These are phyloP conservation scores for Candida argentea DNA, from an alignment of 805 yeast genomes.

Conservation along the genomic window DNA sequence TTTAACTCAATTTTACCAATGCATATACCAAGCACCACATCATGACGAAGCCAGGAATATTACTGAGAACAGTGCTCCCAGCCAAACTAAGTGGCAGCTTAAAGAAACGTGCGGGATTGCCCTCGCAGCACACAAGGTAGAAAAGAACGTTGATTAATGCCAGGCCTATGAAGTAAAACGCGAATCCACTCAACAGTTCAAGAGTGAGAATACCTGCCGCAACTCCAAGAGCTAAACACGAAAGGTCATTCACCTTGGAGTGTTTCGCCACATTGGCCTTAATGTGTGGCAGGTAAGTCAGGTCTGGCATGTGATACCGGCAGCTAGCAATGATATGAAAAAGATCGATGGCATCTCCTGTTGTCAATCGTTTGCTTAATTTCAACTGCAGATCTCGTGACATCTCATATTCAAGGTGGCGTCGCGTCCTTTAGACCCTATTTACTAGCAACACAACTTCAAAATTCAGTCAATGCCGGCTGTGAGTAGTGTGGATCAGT, in stretches of 20 bases:
- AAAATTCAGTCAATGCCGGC: no score
- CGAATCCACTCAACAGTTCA: slow-evolving; percentile 26
- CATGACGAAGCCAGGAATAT: slow-evolving; percentile 32
- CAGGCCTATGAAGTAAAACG: slow-evolving; percentile 24
- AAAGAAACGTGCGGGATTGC: slow-evolving; percentile 13
- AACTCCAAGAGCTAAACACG: slow-evolving; percentile 27
- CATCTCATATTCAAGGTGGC: no score
- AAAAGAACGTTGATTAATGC: slow-evolving; percentile 21
- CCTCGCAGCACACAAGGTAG: slow-evolving; percentile 22
- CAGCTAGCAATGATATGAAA: no score
- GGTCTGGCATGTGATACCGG: no score
- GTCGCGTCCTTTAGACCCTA: no score
- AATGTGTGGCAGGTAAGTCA: slow-evolving; percentile 20
- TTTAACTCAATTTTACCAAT: slow-evolving; percentile 21
- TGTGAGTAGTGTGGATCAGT: no score
- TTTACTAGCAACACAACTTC: no score
- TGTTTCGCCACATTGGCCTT: slow-evolving; percentile 19
- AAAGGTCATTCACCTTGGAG: slow-evolving; percentile 26
- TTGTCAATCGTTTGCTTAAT: not conserved
- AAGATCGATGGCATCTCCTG: no score
- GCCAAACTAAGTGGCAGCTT: slow-evolving; percentile 20
- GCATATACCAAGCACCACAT: slow-evolving; percentile 41
- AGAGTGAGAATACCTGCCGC: slow-evolving; percentile 31
- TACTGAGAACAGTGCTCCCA: no score
- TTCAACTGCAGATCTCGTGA: not conserved